These are phyloP conservation scores for Ceratocystis ficicola DNA, from an alignment of 2,329 filamentous ascomycete genomes.

Conservation along the genomic window DNA sequence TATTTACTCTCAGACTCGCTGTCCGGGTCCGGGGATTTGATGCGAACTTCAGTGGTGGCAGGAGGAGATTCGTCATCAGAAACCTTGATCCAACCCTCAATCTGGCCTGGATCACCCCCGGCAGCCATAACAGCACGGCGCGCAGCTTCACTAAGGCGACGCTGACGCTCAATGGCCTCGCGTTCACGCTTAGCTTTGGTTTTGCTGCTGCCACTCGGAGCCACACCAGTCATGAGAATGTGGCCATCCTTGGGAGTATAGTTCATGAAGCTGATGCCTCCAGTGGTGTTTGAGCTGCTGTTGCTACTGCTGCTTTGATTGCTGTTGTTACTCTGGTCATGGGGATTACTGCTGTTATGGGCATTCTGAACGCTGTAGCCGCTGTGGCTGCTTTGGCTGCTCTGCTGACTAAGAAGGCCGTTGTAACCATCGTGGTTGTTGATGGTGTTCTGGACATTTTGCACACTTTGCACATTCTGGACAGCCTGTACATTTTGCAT, in stretches of 20 bases:
- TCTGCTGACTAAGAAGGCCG: too few species aligned
- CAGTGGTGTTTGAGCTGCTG: slow-evolving; percentile 25
- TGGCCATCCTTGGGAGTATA: slow-evolving; percentile 70
- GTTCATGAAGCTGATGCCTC: slow-evolving; percentile 57
- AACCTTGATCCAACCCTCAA: neutral
- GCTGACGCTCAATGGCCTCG: slow-evolving; percentile 47
- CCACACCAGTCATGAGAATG: slow-evolving; percentile 76
- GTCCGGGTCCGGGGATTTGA: too few species aligned
- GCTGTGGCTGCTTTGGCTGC: too few species aligned
- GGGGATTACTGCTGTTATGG: too few species aligned
- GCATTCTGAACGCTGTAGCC: too few species aligned
- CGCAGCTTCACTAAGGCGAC: slow-evolving; percentile 52
- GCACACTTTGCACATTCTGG: too few species aligned
- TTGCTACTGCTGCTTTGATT: slow-evolving; percentile 23
- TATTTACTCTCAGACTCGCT: too few species aligned
- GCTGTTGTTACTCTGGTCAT: neutral
- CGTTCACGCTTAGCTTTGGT: slow-evolving; percentile 87
- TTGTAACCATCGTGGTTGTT: neutral
- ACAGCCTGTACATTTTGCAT: too few species aligned
- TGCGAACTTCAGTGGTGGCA: too few species aligned
- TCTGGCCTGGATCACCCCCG: neutral
- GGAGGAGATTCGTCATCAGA: neutral
- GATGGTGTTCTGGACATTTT: too few species aligned
- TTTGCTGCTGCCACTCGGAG: slow-evolving; percentile 81
- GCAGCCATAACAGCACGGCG: neutral